phyloP scores from a whole-genome alignment of 805 yeast genomes.

The Grigorovia yakushimaensis region DNA sequence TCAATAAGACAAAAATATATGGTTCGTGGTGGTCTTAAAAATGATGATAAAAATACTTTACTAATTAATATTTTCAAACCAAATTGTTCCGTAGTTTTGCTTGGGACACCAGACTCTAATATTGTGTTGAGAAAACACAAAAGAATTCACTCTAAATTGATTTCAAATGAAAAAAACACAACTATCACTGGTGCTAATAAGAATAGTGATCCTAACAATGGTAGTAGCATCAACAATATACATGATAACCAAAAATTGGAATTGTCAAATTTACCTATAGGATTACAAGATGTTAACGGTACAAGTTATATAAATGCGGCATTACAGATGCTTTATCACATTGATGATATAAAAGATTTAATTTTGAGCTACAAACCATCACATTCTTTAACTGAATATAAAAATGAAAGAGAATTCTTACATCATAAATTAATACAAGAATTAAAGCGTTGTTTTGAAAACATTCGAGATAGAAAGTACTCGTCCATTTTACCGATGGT shows the following conservation, averaged over 20 bases:
- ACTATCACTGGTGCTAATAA: background rate
- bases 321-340: constrained; percentile 74
- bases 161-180: background rate
- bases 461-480: constrained; percentile 31
- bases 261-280: constrained; percentile 50
- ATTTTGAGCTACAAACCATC: constrained; percentile 43
- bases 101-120: constrained; percentile 76
- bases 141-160: background rate
- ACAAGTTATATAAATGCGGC: constrained; percentile 90
- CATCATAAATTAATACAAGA: constrained; percentile 38
- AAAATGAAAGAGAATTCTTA: constrained; percentile 13
- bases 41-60: constrained; percentile 41
- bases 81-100: constrained; percentile 66
- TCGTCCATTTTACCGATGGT: constrained; percentile 53
- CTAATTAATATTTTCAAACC: constrained; percentile 45
- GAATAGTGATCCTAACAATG: background rate
- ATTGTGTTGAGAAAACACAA: background rate
- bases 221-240: background rate
- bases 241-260: background rate
- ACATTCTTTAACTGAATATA: constrained; percentile 15
- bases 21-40: constrained; percentile 74
- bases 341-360: constrained; percentile 58
- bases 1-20: constrained; percentile 79
- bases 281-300: constrained; percentile 86
- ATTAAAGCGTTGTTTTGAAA: constrained; percentile 35